These are phyloP conservation scores for Echium plantagineum DNA, from an alignment of 257 asterid species.

Conservation along the genomic window DNA sequence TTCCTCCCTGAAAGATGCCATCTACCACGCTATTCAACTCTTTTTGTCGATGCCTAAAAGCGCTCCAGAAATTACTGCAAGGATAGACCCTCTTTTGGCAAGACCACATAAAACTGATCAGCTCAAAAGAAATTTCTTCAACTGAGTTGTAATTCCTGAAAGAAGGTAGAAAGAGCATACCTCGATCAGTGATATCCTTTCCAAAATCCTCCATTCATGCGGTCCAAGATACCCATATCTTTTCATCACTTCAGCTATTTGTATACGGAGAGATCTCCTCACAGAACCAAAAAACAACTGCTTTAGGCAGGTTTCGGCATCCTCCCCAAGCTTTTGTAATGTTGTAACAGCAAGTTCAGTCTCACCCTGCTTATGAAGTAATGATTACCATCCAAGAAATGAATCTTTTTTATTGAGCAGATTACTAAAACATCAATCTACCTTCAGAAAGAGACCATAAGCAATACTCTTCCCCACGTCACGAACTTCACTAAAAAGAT, in stretches of 20 bases:
- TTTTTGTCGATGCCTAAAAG: constrained; percentile 43
- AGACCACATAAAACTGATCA: constrained; percentile 33
- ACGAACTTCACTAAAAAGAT: constrained; percentile 78
- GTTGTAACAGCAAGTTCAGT: constrained; percentile 78
- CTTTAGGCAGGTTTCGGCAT: constrained; percentile 63
- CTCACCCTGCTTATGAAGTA: constrained; percentile 59
- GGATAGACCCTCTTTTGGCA: constrained; percentile 83
- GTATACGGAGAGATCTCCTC: constrained; percentile 74
- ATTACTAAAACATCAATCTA: constrained; percentile 20
- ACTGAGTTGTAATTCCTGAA: constrained; percentile 13
- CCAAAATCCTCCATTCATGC: constrained; percentile 70
- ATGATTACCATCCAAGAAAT: constrained; percentile 4
- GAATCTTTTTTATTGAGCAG: background rate
- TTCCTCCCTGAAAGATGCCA: constrained; percentile 31
- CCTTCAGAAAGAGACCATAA: constrained; percentile 86
- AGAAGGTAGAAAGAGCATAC: constrained; percentile 31
- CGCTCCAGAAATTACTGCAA: constrained; percentile 70
- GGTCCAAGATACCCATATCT: constrained; percentile 53
- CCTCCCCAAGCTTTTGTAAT: constrained; percentile 96
- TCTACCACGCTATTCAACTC: constrained; percentile 34
- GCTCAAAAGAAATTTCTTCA: constrained; percentile 25
- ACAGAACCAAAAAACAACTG: constrained; percentile 82
- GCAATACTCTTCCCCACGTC: constrained; percentile 77
- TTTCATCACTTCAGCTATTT: constrained; percentile 74
- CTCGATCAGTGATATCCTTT: constrained; percentile 73